These are phyloP conservation scores for Penicillium cinerascens DNA, from an alignment of 495 filamentous ascomycete genomes.

Conservation along the genomic window DNA sequence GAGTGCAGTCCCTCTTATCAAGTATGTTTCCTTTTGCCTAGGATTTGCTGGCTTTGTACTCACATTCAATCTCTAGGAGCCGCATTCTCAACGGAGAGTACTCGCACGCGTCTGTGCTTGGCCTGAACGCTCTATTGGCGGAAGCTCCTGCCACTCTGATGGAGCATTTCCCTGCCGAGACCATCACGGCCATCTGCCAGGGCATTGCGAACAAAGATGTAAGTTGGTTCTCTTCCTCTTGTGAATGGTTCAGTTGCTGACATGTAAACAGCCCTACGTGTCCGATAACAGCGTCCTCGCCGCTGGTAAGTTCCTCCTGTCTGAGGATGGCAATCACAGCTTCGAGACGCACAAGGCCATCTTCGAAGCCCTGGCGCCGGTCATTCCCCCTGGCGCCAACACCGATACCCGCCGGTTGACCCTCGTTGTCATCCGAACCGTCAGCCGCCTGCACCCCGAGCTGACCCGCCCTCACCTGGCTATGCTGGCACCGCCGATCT, in stretches of 20 bases:
- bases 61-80: slow-evolving; percentile 36
- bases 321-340: slow-evolving; percentile 45
- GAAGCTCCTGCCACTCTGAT: slow-evolving; percentile 69
- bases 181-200: slow-evolving; percentile 70
- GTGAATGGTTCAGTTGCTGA: neutral
- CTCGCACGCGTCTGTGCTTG: slow-evolving; percentile 67
- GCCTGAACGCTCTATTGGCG: slow-evolving; percentile 80
- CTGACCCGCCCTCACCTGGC: slow-evolving; percentile 74
- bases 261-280: slow-evolving; percentile 60
- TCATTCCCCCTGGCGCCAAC: slow-evolving; percentile 72
- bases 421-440: slow-evolving; percentile 84
- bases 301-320: slow-evolving; percentile 89
- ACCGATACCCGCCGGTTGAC: slow-evolving; percentile 81
- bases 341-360: slow-evolving; percentile 70
- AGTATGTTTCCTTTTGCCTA: slow-evolving; percentile 39
- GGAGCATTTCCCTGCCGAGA: slow-evolving; percentile 64
- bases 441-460: slow-evolving; percentile 71
- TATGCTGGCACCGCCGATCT: slow-evolving; percentile 76
- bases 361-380: slow-evolving; percentile 68
- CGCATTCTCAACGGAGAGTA: slow-evolving; percentile 71
- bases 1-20: slow-evolving; percentile 65
- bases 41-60: neutral
- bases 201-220: slow-evolving; percentile 75
- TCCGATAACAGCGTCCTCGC: slow-evolving; percentile 89
- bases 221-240: slow-evolving; percentile 23